Evolutionary conservation across 352 stramenopile genomes (phyloP), one percentile per base, ranked within the genome.

Genomic region (Peronospora destructor): DNA sequence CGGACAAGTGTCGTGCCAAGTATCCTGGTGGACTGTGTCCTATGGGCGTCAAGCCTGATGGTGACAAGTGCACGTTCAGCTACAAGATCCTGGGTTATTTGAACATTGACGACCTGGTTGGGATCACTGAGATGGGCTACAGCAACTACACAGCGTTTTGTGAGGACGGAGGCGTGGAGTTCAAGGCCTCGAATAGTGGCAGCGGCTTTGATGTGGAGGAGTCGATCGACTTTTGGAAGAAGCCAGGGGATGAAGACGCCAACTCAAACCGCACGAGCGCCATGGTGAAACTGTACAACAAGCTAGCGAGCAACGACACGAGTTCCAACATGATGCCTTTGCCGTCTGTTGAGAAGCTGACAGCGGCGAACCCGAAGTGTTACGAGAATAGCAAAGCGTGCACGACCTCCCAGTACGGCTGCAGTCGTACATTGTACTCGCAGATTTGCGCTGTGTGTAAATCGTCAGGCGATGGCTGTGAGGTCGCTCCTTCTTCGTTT

Each of bases 71-170:
- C 57, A 73, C 73, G 28, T 90, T 84, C 61, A 68, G 59, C 37
- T 87, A 81, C 59, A 50, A 79, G 36, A 64, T 87, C 5, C 63
- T 87, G 5, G 76, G 76, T 7, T 87, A 78, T 49, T 66, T 87
- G 19, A 52, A 54, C 13, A 42, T 87, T 19, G 76, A 87, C 56
- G 73, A 87, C 28, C 69, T 87, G 14, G 73, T 87, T 4, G 76
- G 79, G 6, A 87, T 90, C 64, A 90, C 76, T 0, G 68, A 56
- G 1, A 66, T 90, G 61, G 40, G 64, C 17, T 88, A 74, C 53
- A 43, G 37, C 4, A 64, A 78, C 46, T 89, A 84, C 61, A 48
- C 42, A 1, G 71, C 87, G 49, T 89, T 86, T 41, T 88, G 77
- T 41, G 29, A 64, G n/a, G 68, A 69, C 14, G 73, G 73, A 12